Evolutionary conservation across 1,139 yeast genomes (phyloP), one percentile per base, ranked within the genome.

Genomic region (Candida tetrigidarum): DNA sequence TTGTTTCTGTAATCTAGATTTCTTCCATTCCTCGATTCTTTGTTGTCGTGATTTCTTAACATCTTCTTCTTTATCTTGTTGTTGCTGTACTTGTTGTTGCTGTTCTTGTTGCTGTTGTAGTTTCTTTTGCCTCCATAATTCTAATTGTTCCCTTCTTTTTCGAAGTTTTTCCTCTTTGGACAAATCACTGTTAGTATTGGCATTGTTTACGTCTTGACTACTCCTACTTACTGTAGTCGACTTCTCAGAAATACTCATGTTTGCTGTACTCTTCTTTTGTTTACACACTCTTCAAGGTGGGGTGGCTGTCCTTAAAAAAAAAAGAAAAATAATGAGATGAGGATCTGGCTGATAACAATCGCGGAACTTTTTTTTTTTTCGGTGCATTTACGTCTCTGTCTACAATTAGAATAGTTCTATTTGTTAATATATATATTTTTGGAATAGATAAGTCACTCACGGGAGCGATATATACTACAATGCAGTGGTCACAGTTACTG

Each of bases 401-500:
- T 29, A 15, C 20, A 29, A 15, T n/a, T 20, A 29, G 5, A 15
- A 8, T 14, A 6, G 7, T 14, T 29, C 20, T 19, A 15, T 29
- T 15, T 29, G 14, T 11, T 5, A 12, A 25, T 25, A 10, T 10
- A n/a, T 29, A 15, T 29, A 29, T 29, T 14, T 29, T 28, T 20
- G 19, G 37, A 34, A 34, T 34, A 34, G 20, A 34, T 34, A 34
- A 23, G 6, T n/a, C n/a, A n/a, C n/a, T n/a, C n/a, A n/a, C n/a
- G n/a, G n/a, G n/a, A n/a, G n/a, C n/a, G n/a, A 20, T 22, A 7
- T 22, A 30, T 3, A n/a, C 39, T 69, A 88, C 51, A 88, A 70
- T 18, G 96, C 91, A 10, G 97, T 92, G 0, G 99, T 93, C 1
- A 93, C 98, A 0, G 99, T 93, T 71, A 92, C 90, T 0, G 96